phyloP scores from a whole-genome alignment of 225 moss, liverwort and hornwort species.

The Bryoerythrophyllum caledonicum region DNA sequence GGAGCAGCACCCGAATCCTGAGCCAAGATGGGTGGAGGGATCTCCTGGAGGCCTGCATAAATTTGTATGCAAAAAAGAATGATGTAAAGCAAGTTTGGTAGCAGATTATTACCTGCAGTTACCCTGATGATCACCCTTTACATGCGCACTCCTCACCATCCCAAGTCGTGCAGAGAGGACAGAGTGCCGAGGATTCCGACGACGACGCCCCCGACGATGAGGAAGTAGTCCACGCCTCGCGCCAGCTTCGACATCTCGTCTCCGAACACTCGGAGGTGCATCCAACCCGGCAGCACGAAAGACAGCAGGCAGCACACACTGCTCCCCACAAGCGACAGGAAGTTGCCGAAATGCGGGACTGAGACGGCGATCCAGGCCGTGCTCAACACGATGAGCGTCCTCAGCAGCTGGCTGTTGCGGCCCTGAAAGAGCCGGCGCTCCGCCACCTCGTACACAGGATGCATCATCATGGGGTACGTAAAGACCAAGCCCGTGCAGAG shows the following conservation, averaged over 20 bases:
- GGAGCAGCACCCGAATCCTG: conserved; percentile 17
- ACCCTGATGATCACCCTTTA: background rate
- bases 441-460: conserved; percentile 85
- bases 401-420: conserved; percentile 43
- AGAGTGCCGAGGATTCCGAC: conserved; percentile 74
- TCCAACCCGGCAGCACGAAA: conserved; percentile 76
- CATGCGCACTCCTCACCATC: conserved; percentile 40
- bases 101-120: background rate
- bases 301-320: conserved; percentile 90
- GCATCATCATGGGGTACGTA: conserved; percentile 98
- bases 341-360: conserved; percentile 79
- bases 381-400: conserved; percentile 56
- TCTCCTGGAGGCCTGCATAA: conserved; percentile 24
- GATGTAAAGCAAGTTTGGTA: background rate
- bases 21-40: background rate
- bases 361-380: conserved; percentile 77
- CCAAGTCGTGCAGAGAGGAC: conserved; percentile 52
- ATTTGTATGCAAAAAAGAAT: conserved; percentile 4
- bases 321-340: conserved; percentile 87
- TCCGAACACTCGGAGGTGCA: conserved; percentile 71
- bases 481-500: conserved; percentile 82
- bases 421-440: conserved; percentile 69
- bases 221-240: conserved; percentile 49
- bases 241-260: conserved; percentile 33
- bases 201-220: conserved; percentile 57